These are phyloP conservation scores for Yueomyces sinensis DNA, from an alignment of 805 yeast genomes.

Conservation along the genomic window DNA sequence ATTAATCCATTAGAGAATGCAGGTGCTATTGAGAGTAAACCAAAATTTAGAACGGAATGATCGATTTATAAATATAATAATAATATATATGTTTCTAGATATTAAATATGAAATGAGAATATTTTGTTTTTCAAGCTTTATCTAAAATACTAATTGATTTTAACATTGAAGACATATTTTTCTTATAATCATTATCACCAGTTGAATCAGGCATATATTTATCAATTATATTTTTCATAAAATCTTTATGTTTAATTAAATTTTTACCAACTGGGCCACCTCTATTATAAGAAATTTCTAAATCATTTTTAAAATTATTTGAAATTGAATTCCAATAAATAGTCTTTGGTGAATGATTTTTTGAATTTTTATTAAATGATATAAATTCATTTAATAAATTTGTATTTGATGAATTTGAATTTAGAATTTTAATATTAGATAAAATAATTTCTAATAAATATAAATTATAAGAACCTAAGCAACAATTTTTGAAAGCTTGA, in stretches of 20 bases:
- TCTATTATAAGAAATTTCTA: slow-evolving; percentile 20
- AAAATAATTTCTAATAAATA: slow-evolving; percentile 9
- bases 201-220: slow-evolving; percentile 7
- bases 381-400: slow-evolving; percentile 10
- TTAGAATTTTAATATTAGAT: slow-evolving; percentile 5
- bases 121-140: not conserved
- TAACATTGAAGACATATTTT: slow-evolving; percentile 11
- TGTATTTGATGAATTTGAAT: slow-evolving; percentile 1
- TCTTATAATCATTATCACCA: slow-evolving; percentile 6
- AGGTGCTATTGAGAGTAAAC: slow-evolving; percentile 3
- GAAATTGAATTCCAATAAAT: slow-evolving; percentile 18
- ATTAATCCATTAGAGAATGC: slow-evolving; percentile 12
- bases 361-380: slow-evolving; percentile 6
- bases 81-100: not conserved
- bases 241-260: slow-evolving; percentile 10
- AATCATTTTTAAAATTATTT: slow-evolving; percentile 16
- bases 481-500: slow-evolving; percentile 10
- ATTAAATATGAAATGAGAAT: not conserved
- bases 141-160: slow-evolving; percentile 10
- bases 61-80: not conserved
- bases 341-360: slow-evolving; percentile 2
- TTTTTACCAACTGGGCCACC: slow-evolving; percentile 26
- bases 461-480: slow-evolving; percentile 5
- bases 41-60: slow-evolving; percentile 9
- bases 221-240: slow-evolving; percentile 13